Base-by-base conservation (phyloP, 441 rosid genomes). In the Pelargonium cotyledonis region DNA sequence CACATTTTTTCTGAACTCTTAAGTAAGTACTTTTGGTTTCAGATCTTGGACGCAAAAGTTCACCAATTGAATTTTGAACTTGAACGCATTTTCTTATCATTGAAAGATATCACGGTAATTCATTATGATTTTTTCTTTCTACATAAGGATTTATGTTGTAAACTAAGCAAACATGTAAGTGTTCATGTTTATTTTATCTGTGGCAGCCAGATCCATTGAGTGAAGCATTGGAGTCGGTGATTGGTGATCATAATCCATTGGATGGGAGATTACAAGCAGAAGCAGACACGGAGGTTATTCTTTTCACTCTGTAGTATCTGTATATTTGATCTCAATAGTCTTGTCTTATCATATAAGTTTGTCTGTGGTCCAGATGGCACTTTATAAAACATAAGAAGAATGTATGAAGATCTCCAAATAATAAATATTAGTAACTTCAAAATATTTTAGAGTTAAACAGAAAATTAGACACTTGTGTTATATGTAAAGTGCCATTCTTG, bases 21-120 rank as follows among this genome's bases (percentile, higher is more conserved):
- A 12, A 65, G 44, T 11, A 71, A 61, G 49, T 23, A 5, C 55
- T 77, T 81, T 65, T 81, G 79, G 63, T 74, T 64, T 78, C 80
- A 89, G 99, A 85, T 84, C 61, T 85, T 89, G 80, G 96, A 94
- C 77, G 99, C 97, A 40, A 94, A 89, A 84, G 97, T 94, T 70
- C 91, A 86, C 70, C 95, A 85, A 77, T 79, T 94, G 76, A 92
- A 94, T 84, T 87, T 89, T 74, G 70, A 88, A 35, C 89, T 84
- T 69, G 91, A 86, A 63, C 97, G 97, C 64, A 88, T 91, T 74
- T 91, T 85, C 84, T 82, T 94, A 71, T 94, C 99, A n/a, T 65
- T 94, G 70, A 91, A 88, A 82, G 97, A 88, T 82, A 89, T 85
- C 23, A 81, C 73, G 78, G 97, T 94, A 85, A 77, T 64, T 71